phyloP scores from a whole-genome alignment of 169 alveolate species.

The Plasmodium cynomolgi region DNA sequence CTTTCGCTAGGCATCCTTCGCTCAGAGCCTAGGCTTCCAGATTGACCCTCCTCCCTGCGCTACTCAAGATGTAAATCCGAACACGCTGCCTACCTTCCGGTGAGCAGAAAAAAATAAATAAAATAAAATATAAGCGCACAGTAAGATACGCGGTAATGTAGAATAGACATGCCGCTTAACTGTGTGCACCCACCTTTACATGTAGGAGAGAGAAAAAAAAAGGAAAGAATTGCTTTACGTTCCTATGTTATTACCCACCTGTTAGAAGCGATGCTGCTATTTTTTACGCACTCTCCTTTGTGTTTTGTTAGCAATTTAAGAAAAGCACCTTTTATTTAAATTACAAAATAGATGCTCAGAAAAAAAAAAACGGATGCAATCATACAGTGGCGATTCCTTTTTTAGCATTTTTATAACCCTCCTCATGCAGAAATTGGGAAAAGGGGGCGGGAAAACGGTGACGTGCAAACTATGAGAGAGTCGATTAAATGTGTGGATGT shows the following conservation, averaged over 20 bases:
- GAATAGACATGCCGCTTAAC: constrained; percentile 27
- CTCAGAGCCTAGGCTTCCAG: not conserved
- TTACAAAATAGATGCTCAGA: constrained; percentile 13
- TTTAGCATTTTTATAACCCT: not conserved
- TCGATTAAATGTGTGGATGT: not conserved
- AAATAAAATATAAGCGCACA: constrained; percentile 7
- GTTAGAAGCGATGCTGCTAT: not conserved
- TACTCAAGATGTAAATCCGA: constrained; percentile 12
- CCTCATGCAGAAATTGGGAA: not conserved
- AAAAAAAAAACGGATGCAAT: not conserved
- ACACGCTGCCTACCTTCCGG: not conserved
- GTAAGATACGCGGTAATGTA: not conserved
- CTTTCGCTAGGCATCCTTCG: not conserved
- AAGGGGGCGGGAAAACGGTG: not conserved
- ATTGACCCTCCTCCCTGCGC: not conserved
- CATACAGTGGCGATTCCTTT: not conserved
- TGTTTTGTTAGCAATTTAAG: constrained; percentile 15
- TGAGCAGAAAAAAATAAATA: constrained; percentile 4
- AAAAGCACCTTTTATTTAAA: constrained; percentile 19
- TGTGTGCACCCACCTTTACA: constrained; percentile 5
- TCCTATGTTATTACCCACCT: not conserved
- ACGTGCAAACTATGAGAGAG: not conserved
- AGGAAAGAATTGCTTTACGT: constrained; percentile 7
- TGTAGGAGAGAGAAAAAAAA: constrained; percentile 2
- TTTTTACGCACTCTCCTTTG: not conserved